A percentile compares a stretch with the other conserved stretches of the same genome.
phyloP scores from a whole-genome alignment of 495 filamentous ascomycete genomes.

The Penicillium simplicissimum region DNA sequence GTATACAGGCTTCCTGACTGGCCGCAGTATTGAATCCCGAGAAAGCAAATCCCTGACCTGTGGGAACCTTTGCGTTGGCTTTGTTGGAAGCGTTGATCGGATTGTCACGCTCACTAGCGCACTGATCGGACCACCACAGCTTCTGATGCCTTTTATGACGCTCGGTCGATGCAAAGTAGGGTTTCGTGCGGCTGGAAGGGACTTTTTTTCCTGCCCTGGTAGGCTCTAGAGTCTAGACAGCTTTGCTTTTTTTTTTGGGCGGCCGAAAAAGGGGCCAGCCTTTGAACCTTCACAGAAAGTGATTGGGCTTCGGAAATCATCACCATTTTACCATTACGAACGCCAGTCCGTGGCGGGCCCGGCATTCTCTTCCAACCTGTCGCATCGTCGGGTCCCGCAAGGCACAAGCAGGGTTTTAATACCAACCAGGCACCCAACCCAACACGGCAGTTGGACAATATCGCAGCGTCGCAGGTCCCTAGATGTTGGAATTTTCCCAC shows the following conservation, averaged over 20 bases:
- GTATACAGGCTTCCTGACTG: background rate
- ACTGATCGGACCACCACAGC: background rate
- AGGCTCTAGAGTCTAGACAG: background rate
- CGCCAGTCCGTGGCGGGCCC: background rate
- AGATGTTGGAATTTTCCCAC: background rate
- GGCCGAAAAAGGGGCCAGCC: background rate
- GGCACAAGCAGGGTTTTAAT: background rate
- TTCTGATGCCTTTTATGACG: background rate
- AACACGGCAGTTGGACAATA: background rate
- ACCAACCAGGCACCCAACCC: background rate
- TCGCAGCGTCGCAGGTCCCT: background rate
- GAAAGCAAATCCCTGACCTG: background rate
- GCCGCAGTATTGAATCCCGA: background rate
- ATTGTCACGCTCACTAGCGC: background rate
- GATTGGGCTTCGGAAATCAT: background rate
- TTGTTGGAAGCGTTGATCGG: background rate
- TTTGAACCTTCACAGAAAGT: background rate
- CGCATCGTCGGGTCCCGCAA: background rate
- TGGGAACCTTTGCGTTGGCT: background rate
- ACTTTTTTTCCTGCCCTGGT: background rate
- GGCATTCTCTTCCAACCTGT: background rate
- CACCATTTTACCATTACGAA: background rate
- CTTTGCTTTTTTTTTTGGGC: background rate
- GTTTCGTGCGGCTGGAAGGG: background rate
- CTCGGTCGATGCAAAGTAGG: background rate